These are phyloP conservation scores for Diversispora epigaea DNA, from an alignment of 192 early-diverging fungal species.

Conservation along the genomic window DNA sequence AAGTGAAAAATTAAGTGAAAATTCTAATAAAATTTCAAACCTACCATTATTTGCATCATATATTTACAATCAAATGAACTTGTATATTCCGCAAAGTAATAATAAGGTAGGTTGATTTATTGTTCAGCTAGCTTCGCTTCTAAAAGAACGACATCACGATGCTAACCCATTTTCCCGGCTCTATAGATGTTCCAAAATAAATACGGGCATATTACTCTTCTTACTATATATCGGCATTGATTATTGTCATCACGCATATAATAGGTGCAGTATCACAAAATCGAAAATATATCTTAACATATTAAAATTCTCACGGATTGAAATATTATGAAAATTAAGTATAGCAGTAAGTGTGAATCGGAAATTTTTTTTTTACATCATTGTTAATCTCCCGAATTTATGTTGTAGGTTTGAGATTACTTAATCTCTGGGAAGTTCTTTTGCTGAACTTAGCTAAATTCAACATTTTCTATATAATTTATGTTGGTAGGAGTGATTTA, in stretches of 20 bases:
- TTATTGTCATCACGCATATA: slow-evolving; percentile 16
- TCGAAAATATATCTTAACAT: no score
- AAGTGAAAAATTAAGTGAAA: slow-evolving; percentile 16
- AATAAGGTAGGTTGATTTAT: slow-evolving; percentile 20
- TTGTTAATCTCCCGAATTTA: no score
- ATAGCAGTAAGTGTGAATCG: no score
- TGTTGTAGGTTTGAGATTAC: no score
- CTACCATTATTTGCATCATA: slow-evolving; percentile 8
- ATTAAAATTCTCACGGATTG: no score
- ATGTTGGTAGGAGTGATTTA: no score
- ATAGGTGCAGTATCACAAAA: background rate
- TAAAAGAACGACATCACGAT: slow-evolving; percentile 3
- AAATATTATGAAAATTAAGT: no score
- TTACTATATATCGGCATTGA: slow-evolving; percentile 15
- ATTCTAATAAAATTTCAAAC: slow-evolving; percentile 10
- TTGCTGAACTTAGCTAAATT: no score
- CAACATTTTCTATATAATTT: no score
- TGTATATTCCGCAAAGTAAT: slow-evolving; percentile 20
- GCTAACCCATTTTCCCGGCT: slow-evolving; percentile 4
- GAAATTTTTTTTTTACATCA: no score
- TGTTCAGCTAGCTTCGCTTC: slow-evolving; percentile 1
- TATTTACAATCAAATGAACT: slow-evolving; percentile 10
- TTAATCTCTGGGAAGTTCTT: no score
- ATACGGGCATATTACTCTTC: slow-evolving; percentile 20
- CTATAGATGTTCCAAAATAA: no score